Evolutionary conservation across 768 basidiomycete species (phyloP).

Genomic region (Peribolospora baueri): DNA sequence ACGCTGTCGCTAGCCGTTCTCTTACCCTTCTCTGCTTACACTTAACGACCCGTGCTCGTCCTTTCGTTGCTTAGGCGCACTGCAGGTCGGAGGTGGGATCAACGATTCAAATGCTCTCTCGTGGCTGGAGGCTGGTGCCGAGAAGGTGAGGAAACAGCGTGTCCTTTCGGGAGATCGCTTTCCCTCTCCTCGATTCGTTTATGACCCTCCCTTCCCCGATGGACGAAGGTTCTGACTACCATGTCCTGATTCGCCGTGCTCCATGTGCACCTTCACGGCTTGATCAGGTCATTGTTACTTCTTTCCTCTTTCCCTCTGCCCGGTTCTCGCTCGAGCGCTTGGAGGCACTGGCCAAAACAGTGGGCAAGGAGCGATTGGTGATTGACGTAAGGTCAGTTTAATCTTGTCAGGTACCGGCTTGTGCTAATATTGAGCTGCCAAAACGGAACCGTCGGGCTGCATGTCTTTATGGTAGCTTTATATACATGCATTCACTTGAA

Average conservation of each 20-base stretch:
- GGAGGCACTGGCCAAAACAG: slow-evolving; percentile 31
- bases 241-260: background rate
- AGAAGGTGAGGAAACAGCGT: no score
- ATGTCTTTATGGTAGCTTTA: background rate
- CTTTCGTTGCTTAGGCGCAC: background rate
- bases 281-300: slow-evolving; percentile 80
- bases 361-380: slow-evolving; percentile 69
- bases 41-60: no score
- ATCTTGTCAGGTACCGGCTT: background rate
- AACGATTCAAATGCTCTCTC: no score
- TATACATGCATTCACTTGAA: background rate
- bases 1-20: no score
- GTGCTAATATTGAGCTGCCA: background rate
- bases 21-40: background rate
- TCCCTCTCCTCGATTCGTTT: background rate
- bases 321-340: slow-evolving; percentile 55
- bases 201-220: background rate
- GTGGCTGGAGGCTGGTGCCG: no score
- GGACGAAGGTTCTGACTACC: background rate
- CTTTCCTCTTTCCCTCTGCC: slow-evolving; percentile 67
- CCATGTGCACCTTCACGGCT: background rate
- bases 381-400: slow-evolving; percentile 65
- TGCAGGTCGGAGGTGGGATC: background rate
- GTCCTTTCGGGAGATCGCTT: background rate
- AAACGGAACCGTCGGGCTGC: background rate